Conservation (phyloP, 1,139 yeast species). For the Scheffersomyces titani region DNA sequence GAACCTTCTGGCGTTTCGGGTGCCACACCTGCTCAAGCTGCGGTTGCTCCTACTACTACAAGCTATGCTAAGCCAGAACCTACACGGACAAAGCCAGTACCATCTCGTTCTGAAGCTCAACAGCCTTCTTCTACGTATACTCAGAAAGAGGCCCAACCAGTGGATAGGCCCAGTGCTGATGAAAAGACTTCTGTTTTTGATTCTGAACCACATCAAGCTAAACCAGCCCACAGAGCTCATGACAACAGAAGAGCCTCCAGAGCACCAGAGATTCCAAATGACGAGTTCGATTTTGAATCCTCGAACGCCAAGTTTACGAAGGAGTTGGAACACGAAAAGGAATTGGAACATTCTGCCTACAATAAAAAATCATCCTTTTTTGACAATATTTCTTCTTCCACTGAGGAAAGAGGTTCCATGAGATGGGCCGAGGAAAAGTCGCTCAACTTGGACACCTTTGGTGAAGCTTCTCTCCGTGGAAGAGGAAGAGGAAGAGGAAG, state of each 20-base stretch:
- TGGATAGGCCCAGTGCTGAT: conserved; percentile 12
- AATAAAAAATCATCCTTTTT: conserved; percentile 23
- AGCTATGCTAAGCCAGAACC: conserved; percentile 15
- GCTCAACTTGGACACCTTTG: conserved; percentile 28
- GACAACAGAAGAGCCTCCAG: conserved; percentile 10
- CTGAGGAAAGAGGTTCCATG: conserved; percentile 40
- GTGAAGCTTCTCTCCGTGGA: conserved; percentile 31
- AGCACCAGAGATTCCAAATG: conserved; percentile 38
- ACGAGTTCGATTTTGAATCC: conserved; percentile 58
- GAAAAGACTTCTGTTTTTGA: conserved; percentile 20
- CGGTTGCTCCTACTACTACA: conserved; percentile 10
- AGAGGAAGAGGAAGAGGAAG: conserved; percentile 35
- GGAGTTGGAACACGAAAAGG: conserved; percentile 28
- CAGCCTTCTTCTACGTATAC: background rate
- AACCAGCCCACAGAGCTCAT: conserved; percentile 36
- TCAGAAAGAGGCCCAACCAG: conserved; percentile 6
- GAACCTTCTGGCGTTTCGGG: conserved; percentile 6
- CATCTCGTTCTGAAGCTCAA: background rate
- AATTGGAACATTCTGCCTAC: conserved; percentile 17
- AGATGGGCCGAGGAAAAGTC: conserved; percentile 65
- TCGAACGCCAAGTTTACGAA: conserved; percentile 42
- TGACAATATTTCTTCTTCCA: conserved; percentile 40
- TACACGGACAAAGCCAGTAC: conserved; percentile 12
- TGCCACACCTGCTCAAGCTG: conserved; percentile 15
- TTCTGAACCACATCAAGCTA: conserved; percentile 17